Evolutionary conservation across 345 rosid genomes (phyloP).

Genomic region (Luvunga scandens): DNA sequence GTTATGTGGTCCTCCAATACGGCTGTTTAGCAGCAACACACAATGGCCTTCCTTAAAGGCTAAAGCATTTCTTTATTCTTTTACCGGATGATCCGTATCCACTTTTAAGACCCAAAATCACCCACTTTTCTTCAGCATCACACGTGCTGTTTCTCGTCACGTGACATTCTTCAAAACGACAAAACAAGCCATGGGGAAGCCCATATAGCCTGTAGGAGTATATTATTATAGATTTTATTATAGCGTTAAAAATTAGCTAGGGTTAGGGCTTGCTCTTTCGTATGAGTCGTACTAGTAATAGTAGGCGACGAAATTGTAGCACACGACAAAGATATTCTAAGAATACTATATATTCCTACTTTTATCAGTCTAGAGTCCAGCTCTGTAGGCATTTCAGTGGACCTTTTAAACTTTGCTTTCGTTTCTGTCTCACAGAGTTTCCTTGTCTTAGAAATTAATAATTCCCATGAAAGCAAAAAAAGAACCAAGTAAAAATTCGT

Average conservation of each 20-base stretch:
- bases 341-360: constrained; percentile 16
- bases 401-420: constrained; percentile 28
- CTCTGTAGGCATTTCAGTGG: neutral
- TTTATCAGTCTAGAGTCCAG: neutral
- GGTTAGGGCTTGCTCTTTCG: constrained; percentile 27
- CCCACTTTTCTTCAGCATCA: constrained; percentile 27
- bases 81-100: constrained; percentile 43
- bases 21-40: constrained; percentile 21
- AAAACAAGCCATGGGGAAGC: neutral
- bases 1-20: constrained; percentile 27
- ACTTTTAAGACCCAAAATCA: constrained; percentile 30
- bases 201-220: neutral
- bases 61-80: constrained; percentile 10
- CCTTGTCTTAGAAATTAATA: constrained; percentile 18
- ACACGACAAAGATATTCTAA: constrained; percentile 42
- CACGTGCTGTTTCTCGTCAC: constrained; percentile 41
- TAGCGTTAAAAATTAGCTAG: constrained; percentile 17
- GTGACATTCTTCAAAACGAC: constrained; percentile 31
- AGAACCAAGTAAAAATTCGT: constrained; percentile 13
- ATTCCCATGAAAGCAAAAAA: constrained; percentile 6
- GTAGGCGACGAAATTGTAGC: constrained; percentile 29
- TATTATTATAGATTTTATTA: neutral
- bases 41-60: constrained; percentile 27
- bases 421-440: constrained; percentile 23
- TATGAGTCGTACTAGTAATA: neutral